phyloP scores from a whole-genome alignment of 2,329 filamentous ascomycete species.

The Pseudogymnoascus sp. region DNA sequence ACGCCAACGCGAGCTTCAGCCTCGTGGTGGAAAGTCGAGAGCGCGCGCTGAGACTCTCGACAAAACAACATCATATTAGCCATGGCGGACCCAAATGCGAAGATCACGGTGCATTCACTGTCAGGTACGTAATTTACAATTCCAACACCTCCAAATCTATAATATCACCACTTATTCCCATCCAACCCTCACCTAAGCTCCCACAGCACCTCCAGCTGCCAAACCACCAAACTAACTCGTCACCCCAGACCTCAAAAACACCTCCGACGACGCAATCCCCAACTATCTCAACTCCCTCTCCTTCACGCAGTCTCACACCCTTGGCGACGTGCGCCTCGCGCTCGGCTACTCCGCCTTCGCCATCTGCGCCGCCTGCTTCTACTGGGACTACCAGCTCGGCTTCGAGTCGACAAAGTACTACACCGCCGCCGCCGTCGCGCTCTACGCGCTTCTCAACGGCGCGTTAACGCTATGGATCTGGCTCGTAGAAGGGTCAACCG shows the following conservation, averaged over 20 bases:
- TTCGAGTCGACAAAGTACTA: constrained; percentile 79
- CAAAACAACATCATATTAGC: constrained; percentile 14
- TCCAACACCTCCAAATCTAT: neutral
- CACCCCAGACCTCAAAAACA: constrained; percentile 83
- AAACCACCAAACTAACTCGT: constrained; percentile 10
- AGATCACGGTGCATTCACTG: constrained; percentile 25
- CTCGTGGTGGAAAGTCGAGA: neutral
- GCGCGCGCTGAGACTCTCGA: constrained; percentile 2
- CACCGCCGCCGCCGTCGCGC: constrained; percentile 67
- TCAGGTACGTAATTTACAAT: constrained; percentile 18
- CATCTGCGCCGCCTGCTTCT: constrained; percentile 76
- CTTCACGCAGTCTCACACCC: constrained; percentile 73
- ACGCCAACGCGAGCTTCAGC: neutral
- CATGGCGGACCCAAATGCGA: constrained; percentile 24
- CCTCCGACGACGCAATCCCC: constrained; percentile 85
- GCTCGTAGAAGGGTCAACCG: constrained; percentile 68
- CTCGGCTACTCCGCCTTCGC: constrained; percentile 77
- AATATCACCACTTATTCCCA: neutral
- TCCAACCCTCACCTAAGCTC: neutral
- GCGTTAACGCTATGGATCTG: constrained; percentile 77
- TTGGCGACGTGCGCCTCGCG: constrained; percentile 72
- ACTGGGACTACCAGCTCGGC: constrained; percentile 83
- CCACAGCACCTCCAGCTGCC: neutral
- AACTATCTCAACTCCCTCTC: constrained; percentile 86
- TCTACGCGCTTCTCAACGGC: constrained; percentile 73